Base-by-base conservation (phyloP, 371 early-diverging fungal genomes). In the Lichtheimia hyalospora region DNA sequence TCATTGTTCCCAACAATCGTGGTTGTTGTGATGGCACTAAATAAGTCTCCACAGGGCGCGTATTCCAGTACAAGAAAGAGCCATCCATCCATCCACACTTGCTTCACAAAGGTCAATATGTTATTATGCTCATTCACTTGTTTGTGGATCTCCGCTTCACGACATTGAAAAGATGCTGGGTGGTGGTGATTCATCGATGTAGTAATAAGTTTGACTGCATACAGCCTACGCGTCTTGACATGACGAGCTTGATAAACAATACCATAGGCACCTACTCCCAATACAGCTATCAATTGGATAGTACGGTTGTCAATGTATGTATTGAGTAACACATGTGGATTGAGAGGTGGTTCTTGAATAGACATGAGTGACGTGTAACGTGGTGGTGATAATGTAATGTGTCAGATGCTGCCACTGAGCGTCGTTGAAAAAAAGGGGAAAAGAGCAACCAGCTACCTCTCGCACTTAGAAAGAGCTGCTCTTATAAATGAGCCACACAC, bases 51-150 rank as follows among this genome's bases (percentile, higher is more conserved):
- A 46, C 87, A 88, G 21, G 89, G 79, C 16, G 83, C 82, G 59
- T 88, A 89, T 71, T 94, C 94, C 71, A 95, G 79, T 15, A 93
- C 79, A 58, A 94, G 72, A 66, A 89, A 93, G 15, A 89, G 73
- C 69, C 79, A 86, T 27, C 86, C 73, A 21, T 74, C 66, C n/a
- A 86, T 85, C 63, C 87, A 86, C 28, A 93, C 86, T 53, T 85
- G 81, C 64, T 86, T 84, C 54, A 87, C 80, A 61, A 93, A 75
- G 23, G 73, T 68, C 15, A 93, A 79, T 23, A 94, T 84, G 61
- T 88, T 86, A 23, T 77, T 79, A 61, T 92, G 91, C 13, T 79
- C 74, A 24, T 86, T 79, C 39, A 88, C 69, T 27, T 77, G 52
- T 10, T 16, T 18, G 52, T 52, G 52, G 25, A 52, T 23, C 27